phyloP scores from a whole-genome alignment of 2,329 filamentous ascomycete species.

The Nothophaeocryptopus gaeumannii region DNA sequence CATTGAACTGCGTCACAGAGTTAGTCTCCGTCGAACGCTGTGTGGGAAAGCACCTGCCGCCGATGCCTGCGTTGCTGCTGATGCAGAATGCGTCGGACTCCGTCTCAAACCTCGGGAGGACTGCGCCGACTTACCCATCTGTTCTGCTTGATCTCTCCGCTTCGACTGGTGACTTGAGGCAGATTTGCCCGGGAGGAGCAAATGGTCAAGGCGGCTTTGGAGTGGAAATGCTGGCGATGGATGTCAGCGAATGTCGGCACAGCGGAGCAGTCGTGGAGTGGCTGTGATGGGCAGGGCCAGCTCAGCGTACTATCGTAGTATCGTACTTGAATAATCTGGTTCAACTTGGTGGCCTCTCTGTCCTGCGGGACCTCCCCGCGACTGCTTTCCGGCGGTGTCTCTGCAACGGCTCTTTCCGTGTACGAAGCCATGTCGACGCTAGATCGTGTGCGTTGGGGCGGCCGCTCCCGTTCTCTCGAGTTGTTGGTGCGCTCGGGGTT shows the following conservation, averaged over 20 bases:
- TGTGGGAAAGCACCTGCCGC: no score
- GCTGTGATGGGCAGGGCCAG: constrained; percentile 12
- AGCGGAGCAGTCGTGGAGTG: no score
- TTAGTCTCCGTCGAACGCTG: no score
- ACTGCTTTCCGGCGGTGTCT: constrained; percentile 27
- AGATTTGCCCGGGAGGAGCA: constrained; percentile 76
- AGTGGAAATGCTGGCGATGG: constrained; percentile 86
- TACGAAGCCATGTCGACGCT: constrained; percentile 51
- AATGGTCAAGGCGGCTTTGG: constrained; percentile 81
- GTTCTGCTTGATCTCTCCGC: constrained; percentile 67
- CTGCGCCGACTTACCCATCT: constrained; percentile 74
- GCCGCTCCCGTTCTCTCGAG: constrained; percentile 66
- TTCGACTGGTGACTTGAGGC: constrained; percentile 55
- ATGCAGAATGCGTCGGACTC: no score
- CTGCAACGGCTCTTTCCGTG: constrained; percentile 50
- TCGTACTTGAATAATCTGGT: constrained; percentile 86
- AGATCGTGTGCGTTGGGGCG: constrained; percentile 51
- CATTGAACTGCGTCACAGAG: constrained; percentile 90
- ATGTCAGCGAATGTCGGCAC: no score
- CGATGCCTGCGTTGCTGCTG: no score
- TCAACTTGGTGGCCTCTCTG: constrained; percentile 75
- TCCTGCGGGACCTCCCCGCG: constrained; percentile 50
- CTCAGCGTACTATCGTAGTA: not conserved
- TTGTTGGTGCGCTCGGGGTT: constrained; percentile 71
- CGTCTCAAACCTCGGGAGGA: no score